Evolutionary conservation across 2,329 filamentous ascomycete species (phyloP), one percentile per base, ranked within the genome.

Genomic region (Exserohilum turcica): DNA sequence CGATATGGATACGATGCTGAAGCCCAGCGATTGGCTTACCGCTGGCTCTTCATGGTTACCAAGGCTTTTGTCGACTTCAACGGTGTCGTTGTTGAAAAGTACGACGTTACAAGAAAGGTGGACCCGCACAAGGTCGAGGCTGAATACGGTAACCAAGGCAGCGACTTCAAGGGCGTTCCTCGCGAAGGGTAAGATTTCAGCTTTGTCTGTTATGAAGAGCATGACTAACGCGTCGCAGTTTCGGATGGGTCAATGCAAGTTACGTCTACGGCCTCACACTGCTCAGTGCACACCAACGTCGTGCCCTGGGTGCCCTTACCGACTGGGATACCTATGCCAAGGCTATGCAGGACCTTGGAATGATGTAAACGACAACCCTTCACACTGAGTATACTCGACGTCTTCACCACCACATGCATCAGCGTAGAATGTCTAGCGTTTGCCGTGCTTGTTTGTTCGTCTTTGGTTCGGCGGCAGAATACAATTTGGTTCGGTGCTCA

Each of bases 21-120:
- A 57, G 92, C 92, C 1, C 90, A 96, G 77, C 83, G 92, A 29
- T 78, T 99, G 60, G 90, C 91, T 0, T 99, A 99, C 77, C 92
- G 94, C 76, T 99, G 94, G 94, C 79, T 97, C 47, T 96, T 92
- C 74, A 97, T 97, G 93, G 92, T 97, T 68, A 97, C 91, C 53
- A 97, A 96, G 77, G 92, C 94, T 0, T 97, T 97, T 78, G 92
- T 97, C 56, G 93, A 99, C 74, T 97, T 93, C 81, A 97, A 97
- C 71, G 94, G 94, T 33, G 92, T 97, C 7, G 93, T 99, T 1
- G 94, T 97, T 5, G 94, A 99, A 77, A 99, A 99, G 79, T 99
- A 99, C 78, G 91, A 99, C 76, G 94, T 99, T 55, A 97, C 93
- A 16, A 82, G 91, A 51, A 87, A 89, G 5, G 86, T 92, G 51